A percentile compares a stretch with the other conserved stretches of the same genome.
These are phyloP conservation scores for Raphanus raphanistrum DNA, from an alignment of 345 rosid species.

Conservation along the genomic window DNA sequence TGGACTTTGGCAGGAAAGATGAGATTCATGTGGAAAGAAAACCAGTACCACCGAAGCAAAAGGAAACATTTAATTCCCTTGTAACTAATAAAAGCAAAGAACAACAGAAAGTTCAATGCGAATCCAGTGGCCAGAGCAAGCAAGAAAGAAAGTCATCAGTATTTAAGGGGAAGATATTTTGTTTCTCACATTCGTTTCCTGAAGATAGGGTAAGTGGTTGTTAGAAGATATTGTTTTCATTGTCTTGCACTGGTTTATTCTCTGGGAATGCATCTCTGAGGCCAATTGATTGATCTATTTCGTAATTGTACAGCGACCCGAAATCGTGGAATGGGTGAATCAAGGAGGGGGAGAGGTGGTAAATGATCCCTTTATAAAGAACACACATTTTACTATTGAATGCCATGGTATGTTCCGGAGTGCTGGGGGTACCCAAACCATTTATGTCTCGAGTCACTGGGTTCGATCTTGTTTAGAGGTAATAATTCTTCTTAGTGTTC, in stretches of 20 bases:
- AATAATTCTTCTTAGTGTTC: slow-evolving; percentile 26
- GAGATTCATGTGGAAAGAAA: slow-evolving; percentile 40
- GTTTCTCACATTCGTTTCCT: slow-evolving; percentile 79
- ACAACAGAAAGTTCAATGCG: slow-evolving; percentile 41
- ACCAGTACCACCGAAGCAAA: slow-evolving; percentile 41
- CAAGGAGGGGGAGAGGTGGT: slow-evolving; percentile 88
- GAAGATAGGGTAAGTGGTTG: slow-evolving; percentile 69
- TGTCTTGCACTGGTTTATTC: slow-evolving; percentile 28
- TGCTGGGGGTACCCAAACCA: slow-evolving; percentile 38
- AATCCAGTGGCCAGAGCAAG: slow-evolving; percentile 37
- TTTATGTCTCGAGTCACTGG: slow-evolving; percentile 90
- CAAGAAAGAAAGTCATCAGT: slow-evolving; percentile 47
- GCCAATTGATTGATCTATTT: slow-evolving; percentile 24
- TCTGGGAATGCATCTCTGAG: slow-evolving; percentile 15
- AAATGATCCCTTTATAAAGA: slow-evolving; percentile 38
- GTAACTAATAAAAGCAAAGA: slow-evolving; percentile 40
- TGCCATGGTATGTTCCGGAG: slow-evolving; percentile 63
- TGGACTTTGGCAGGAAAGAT: slow-evolving; percentile 26
- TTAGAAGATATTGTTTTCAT: slow-evolving; percentile 22
- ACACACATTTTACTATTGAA: slow-evolving; percentile 63
- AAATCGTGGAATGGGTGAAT: slow-evolving; percentile 78
- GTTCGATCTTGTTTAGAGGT: slow-evolving; percentile 91
- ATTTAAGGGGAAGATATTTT: slow-evolving; percentile 71
- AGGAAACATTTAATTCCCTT: slow-evolving; percentile 34
- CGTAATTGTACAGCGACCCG: slow-evolving; percentile 59